phyloP scores from a whole-genome alignment of 306 rosid species.

The Sicyos baderoa region DNA sequence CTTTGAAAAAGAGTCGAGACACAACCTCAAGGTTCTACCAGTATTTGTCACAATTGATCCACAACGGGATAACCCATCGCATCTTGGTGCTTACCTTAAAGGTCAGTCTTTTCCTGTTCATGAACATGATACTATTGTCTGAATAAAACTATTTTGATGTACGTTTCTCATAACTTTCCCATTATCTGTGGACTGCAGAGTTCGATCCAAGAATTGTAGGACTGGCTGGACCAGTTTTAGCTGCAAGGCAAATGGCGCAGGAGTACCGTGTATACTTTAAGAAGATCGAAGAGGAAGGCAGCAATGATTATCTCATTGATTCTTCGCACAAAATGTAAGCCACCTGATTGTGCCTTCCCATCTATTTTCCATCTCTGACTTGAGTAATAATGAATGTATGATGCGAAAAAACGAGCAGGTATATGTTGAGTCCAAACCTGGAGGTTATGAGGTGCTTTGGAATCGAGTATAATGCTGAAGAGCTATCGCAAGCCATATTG shows the following conservation, averaged over 20 bases:
- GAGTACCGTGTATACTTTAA: conserved; percentile 68
- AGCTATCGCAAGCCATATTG: conserved; percentile 48
- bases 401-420: conserved; percentile 41
- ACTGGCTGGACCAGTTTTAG: conserved; percentile 63
- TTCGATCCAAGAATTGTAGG: conserved; percentile 70
- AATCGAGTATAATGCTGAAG: conserved; percentile 66
- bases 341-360: conserved; percentile 9
- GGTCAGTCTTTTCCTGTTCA: conserved; percentile 39
- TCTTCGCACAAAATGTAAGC: conserved; percentile 80
- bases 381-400: background rate
- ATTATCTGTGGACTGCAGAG: conserved; percentile 40
- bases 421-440: conserved; percentile 67
- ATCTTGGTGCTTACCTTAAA: conserved; percentile 67
- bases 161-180: conserved; percentile 4
- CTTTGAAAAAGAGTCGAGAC: conserved; percentile 44
- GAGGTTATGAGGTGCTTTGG: conserved; percentile 82
- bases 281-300: conserved; percentile 76
- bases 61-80: conserved; percentile 74
- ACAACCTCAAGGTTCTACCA: conserved; percentile 49
- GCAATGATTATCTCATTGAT: conserved; percentile 81
- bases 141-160: background rate
- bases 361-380: background rate
- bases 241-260: conserved; percentile 86
- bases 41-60: conserved; percentile 90
- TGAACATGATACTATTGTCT: background rate